Conservation (phyloP, 2,329 filamentous ascomycete genomes). For the Fusarium paranaense region DNA sequence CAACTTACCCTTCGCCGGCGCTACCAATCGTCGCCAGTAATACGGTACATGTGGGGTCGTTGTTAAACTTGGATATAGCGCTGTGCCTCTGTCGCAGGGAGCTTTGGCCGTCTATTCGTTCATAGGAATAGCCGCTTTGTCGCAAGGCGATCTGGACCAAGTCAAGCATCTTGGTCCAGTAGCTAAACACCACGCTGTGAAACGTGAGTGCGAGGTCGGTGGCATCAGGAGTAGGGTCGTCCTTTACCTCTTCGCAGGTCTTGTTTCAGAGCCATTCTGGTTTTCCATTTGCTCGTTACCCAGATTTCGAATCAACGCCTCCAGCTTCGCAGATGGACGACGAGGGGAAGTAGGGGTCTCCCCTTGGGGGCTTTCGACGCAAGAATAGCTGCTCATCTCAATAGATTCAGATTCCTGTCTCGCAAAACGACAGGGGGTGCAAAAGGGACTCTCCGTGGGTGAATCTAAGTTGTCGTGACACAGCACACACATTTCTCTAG, state of each 20-base stretch:
- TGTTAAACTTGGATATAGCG: not conserved
- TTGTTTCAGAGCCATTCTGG: fast-evolving
- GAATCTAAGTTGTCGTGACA: not conserved
- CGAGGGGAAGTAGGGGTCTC: too few species aligned
- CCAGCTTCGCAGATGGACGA: not conserved
- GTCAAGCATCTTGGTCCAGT: not conserved
- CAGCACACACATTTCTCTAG: not conserved
- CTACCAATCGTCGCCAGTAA: conserved; percentile 49
- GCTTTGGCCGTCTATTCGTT: not conserved
- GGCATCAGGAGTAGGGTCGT: not conserved
- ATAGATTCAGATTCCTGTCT: not conserved
- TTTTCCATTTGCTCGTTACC: not conserved
- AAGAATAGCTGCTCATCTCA: fast-evolving
- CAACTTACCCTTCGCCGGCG: conserved; percentile 45
- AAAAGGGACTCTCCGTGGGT: not conserved
- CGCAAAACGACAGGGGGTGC: not conserved
- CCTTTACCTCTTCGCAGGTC: not conserved
- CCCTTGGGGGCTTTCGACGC: not conserved
- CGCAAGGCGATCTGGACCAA: not conserved
- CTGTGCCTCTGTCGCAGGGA: not conserved
- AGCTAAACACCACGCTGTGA: not conserved
- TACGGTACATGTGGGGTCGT: conserved; percentile 14
- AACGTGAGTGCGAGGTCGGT: not conserved
- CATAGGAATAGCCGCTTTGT: not conserved
- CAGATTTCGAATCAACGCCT: not conserved